Evolutionary conservation across 2,329 filamentous ascomycete species (phyloP), one percentile per base, ranked within the genome.

Genomic region (Paecilomyces formosus): DNA sequence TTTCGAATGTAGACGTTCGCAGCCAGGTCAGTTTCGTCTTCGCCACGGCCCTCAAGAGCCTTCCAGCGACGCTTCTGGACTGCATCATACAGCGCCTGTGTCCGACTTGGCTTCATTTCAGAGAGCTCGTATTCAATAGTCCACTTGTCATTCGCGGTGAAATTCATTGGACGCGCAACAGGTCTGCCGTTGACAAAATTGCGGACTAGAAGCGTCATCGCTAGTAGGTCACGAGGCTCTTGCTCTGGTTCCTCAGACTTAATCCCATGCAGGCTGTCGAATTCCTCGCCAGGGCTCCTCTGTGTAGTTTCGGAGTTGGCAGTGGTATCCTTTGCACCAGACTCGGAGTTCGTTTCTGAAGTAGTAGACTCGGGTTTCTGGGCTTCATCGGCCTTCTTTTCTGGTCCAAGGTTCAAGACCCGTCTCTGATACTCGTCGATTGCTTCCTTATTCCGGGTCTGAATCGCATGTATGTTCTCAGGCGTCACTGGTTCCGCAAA

Each of bases 401-500:
- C 57, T 15, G 63, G 65, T 13, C 66, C 63, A 9, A 73, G 67
- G 55, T 76, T 71, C 30, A 78, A 63, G 3, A 78, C 64, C n/a
- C 72, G 67, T 24, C 70, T 80, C 71, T 95, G 88, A 64, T 90
- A 90, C 12, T 82, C 82, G 54, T 88, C 85, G 22, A 92, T 82
- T 33, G 84, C 82, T 18, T 79, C 83, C 62, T 85, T 84, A 59
- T 84, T 86, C 13, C 80, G 80, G 22, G 79, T 82, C 70, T 97
- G 93, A n/a, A 94, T 89, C 12, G 76, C 73, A 18, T 88, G 78
- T 62, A 95, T 90, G 56, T 90, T 81, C 4, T 86, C 82, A 4
- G 89, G 82, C 0, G 83, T 83, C 56, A 97, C 86, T 3, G 94
- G 92, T 72, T 96, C 88, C 13, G 88, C 92, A 69, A 96, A 96